Base-by-base conservation (phyloP, 306 rosid species). In the Ziziphus jujuba region DNA sequence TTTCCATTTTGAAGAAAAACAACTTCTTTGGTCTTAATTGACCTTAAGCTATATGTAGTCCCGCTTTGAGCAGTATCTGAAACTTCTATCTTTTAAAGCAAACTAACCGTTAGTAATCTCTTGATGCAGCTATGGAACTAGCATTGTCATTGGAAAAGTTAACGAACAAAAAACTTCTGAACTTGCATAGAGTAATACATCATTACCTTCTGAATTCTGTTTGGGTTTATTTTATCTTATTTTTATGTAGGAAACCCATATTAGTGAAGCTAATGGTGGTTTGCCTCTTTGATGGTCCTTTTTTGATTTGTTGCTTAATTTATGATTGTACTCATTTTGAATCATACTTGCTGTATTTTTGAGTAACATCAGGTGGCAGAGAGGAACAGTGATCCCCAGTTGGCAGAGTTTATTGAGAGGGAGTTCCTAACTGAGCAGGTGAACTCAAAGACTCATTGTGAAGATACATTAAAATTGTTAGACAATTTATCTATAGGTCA, bases 71-170 rank as follows among this genome's bases (percentile, higher is more conserved):
- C 6, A 36, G 9, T 36, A 36, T 36, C 6, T 36, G 43, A 17
- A 54, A n/a, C n/a, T n/a, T n/a, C 44, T 23, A 24, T 7, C 2
- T 10, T 17, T 17, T 22, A 7, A 44, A 10, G 12, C 2, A 19
- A 54, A 19, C 13, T 3, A 3, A 2, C 9, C 44, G 17, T 58
- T 65, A 4, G 21, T 31, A 49, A 19, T 53, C 23, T 24, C 14
- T 36, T 65, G 13, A 65, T 78, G 75, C 85, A 93, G 97, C 97
- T 43, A 93, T 88, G 97, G 97, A 93, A 72, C 92, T 93, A 3
- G 87, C 89, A 7, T 56, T 93, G 47, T 87, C 99, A 44, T 71
- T 90, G 74, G 99, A 93, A 85, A 93, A 90, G 86, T 81, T 90
- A 56, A 87, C 90, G 7, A 86, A 85, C 78, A 90, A 88, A 68